Conservation (phyloP, 352 stramenopile species). For the Phytophthora sp. region DNA sequence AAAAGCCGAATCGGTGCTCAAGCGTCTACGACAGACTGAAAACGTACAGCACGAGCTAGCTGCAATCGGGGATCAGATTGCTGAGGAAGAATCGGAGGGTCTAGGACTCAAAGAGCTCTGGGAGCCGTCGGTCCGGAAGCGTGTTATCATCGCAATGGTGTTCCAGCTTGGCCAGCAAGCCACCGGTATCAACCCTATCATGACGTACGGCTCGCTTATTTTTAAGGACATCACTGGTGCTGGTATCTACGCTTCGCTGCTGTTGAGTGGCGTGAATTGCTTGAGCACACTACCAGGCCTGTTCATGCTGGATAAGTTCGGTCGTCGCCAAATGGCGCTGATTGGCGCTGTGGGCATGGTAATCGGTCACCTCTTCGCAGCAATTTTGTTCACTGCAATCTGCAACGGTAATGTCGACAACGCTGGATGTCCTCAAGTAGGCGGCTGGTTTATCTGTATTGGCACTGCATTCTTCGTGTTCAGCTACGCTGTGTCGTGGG, state of each 20-base stretch:
- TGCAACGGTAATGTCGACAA: conserved; percentile 35
- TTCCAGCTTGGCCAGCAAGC: conserved; percentile 52
- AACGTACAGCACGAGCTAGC: conserved; percentile 38
- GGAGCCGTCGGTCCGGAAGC: conserved; percentile 25
- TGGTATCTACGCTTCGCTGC: conserved; percentile 29
- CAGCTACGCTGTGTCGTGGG: conserved; percentile 28
- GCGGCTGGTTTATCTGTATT: conserved; percentile 46
- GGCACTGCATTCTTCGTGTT: conserved; percentile 34
- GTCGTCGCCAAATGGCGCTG: conserved; percentile 36
- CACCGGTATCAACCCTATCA: conserved; percentile 40
- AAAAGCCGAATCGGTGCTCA: conserved; percentile 40
- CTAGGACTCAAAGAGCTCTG: conserved; percentile 28
- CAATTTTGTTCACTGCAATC: conserved; percentile 32
- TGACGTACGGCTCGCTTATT: conserved; percentile 34
- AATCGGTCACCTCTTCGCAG: conserved; percentile 38
- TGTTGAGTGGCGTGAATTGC: conserved; percentile 35
- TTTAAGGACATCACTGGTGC: conserved; percentile 42
- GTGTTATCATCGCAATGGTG: conserved; percentile 37
- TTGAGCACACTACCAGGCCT: conserved; percentile 31
- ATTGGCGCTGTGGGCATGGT: conserved; percentile 41
- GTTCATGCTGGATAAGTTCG: conserved; percentile 30
- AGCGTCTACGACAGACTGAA: conserved; percentile 35
- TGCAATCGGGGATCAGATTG: conserved; percentile 44
- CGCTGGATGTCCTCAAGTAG: conserved; percentile 23
- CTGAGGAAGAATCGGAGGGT: conserved; percentile 20